Conservation (phyloP, 495 filamentous ascomycete genomes). For the Daldinia bambusicola region DNA sequence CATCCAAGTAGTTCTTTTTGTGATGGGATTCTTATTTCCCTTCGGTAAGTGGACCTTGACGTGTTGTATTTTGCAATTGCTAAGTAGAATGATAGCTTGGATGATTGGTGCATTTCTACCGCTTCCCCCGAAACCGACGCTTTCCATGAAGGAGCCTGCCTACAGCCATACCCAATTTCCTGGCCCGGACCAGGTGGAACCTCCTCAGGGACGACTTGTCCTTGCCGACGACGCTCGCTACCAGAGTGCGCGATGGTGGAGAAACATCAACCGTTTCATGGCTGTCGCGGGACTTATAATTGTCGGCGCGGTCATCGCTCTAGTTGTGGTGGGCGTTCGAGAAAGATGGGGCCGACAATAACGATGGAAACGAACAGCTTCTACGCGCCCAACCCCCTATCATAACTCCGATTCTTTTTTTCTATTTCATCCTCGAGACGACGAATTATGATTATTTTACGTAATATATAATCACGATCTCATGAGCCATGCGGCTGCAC, state of each 20-base stretch:
- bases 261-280: conserved; percentile 90
- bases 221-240: conserved; percentile 71
- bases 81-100: conserved; percentile 68
- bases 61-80: conserved; percentile 12
- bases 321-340: conserved; percentile 66
- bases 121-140: conserved; percentile 67
- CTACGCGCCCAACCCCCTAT: conserved; percentile 7
- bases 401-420: conserved; percentile 12
- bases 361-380: conserved; percentile 18
- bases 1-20: conserved; percentile 87
- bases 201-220: conserved; percentile 42
- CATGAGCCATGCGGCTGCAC: conserved; percentile 41
- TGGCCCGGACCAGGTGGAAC: conserved; percentile 50
- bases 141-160: conserved; percentile 57
- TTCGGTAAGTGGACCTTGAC: conserved; percentile 64
- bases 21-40: conserved; percentile 86
- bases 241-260: conserved; percentile 91
- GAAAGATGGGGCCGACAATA: conserved; percentile 52
- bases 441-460: conserved; percentile 39
- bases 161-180: conserved; percentile 39
- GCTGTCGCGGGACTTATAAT: conserved; percentile 79
- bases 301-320: conserved; percentile 75
- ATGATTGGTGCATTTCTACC: conserved; percentile 86
- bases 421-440: conserved; percentile 32
- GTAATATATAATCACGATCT: conserved; percentile 47